Conservation (phyloP, 2,329 filamentous ascomycete species). For the Neoarthrinium moseri region DNA sequence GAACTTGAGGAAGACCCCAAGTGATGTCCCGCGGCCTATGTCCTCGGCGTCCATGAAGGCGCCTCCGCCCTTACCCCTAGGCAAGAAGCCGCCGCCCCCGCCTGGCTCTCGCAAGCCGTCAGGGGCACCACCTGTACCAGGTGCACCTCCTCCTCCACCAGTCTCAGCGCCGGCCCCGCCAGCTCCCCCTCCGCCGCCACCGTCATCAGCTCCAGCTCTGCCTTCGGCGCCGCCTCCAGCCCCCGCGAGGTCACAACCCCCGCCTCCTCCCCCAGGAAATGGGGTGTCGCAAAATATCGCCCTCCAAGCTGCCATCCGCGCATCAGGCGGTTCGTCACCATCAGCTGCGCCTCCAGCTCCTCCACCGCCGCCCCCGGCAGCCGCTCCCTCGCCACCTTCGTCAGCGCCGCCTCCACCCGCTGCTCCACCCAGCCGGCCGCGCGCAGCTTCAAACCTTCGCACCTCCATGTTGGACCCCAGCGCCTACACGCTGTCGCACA, state of each 20-base stretch:
- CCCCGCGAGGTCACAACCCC: constrained; percentile 30
- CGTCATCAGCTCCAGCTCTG: constrained; percentile 24
- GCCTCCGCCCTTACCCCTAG: constrained; percentile 75
- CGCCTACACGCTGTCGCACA: constrained; percentile 67
- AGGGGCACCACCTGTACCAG: constrained; percentile 18
- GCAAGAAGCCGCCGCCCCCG: constrained; percentile 70
- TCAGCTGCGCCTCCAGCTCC: constrained; percentile 33
- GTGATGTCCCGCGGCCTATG: constrained; percentile 51
- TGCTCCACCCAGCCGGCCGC: constrained; percentile 34
- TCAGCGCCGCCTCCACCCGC: constrained; percentile 25
- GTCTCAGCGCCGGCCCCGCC: constrained; percentile 28
- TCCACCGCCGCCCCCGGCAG: constrained; percentile 38
- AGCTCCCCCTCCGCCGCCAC: constrained; percentile 29
- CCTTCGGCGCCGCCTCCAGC: constrained; percentile 20
- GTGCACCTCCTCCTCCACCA: constrained; percentile 33
- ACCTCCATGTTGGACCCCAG: constrained; percentile 71
- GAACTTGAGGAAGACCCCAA: constrained; percentile 58
- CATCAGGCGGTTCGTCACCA: constrained; percentile 29
- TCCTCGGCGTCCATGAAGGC: constrained; percentile 62
- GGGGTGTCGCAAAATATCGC: constrained; percentile 34
- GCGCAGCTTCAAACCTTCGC: constrained; percentile 46
- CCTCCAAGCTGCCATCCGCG: constrained; percentile 38
- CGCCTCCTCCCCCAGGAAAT: constrained; percentile 35
- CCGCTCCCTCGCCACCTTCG: constrained; percentile 32
- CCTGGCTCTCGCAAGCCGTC: constrained; percentile 58